Evolutionary conservation across 129 eudicot species (phyloP).

Genomic region (Flaveria brownii): DNA sequence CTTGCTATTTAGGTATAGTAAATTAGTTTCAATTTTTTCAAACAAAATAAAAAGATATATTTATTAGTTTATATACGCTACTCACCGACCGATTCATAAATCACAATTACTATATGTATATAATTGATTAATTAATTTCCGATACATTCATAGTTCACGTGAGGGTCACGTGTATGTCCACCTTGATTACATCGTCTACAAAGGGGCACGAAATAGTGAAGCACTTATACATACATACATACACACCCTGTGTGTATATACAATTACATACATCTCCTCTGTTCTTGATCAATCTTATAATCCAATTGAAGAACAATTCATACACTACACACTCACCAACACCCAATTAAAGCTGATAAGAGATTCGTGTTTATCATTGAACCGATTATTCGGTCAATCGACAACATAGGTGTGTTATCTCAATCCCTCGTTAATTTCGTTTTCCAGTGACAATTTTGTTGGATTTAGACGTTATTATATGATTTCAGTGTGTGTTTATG

Average conservation of each 20-base stretch:
- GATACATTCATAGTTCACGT: slow-evolving; percentile 10
- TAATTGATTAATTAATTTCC: neutral
- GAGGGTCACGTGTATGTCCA: slow-evolving; percentile 14
- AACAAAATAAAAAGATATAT: no score
- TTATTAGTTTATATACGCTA: no score
- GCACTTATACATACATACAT: neutral
- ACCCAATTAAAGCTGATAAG: neutral
- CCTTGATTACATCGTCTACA: slow-evolving; percentile 24
- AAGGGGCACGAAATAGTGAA: slow-evolving; percentile 10
- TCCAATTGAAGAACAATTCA: neutral
- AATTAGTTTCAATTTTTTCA: no score
- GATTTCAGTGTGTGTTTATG: neutral
- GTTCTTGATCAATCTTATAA: neutral
- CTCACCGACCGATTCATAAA: neutral
- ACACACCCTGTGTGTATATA: neutral
- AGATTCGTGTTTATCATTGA: neutral
- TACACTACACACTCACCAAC: neutral
- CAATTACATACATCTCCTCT: neutral
- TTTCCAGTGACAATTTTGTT: neutral
- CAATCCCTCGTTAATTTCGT: neutral
- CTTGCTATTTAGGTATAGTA: no score
- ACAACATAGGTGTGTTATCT: slow-evolving; percentile 22
- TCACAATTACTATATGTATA: neutral
- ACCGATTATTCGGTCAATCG: neutral
- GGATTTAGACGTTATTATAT: neutral